A percentile compares a stretch with the other conserved stretches of the same genome.
Conservation (phyloP, 768 basidiomycete species). For the Sistotremastrum suecicum region DNA sequence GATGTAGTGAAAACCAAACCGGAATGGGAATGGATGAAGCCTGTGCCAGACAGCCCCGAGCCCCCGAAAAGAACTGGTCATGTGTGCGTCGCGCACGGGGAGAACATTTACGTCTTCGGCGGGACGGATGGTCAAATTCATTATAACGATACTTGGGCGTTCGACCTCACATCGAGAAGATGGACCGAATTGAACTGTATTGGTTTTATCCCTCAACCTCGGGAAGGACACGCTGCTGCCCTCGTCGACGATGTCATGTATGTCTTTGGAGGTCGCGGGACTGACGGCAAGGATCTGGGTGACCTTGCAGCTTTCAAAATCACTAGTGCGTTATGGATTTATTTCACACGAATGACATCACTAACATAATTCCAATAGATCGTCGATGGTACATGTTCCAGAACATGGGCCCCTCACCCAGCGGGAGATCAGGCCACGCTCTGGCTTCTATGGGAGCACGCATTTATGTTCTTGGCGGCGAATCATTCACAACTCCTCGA, state of each 20-base stretch:
- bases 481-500: conserved; percentile 62
- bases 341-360: neutral
- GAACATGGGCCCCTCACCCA: conserved; percentile 96
- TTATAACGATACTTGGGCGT: conserved; percentile 98
- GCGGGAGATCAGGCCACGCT: conserved; percentile 90
- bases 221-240: conserved; percentile 94
- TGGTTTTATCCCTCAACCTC: conserved; percentile 87
- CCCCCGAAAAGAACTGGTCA: conserved; percentile 85
- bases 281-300: conserved; percentile 89
- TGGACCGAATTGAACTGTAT: conserved; percentile 95
- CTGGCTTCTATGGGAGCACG: conserved; percentile 86
- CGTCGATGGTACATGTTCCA: conserved; percentile 99
- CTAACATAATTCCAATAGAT: conserved; percentile 32
- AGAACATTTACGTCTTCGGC: conserved; percentile 73
- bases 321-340: conserved; percentile 51
- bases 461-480: conserved; percentile 91
- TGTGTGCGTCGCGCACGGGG: conserved; percentile 67
- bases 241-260: conserved; percentile 97
- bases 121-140: conserved; percentile 98
- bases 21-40: conserved; percentile 73
- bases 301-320: conserved; percentile 97
- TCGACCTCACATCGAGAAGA: conserved; percentile 59
- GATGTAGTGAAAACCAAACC: conserved; percentile 64
- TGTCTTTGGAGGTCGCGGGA: conserved; percentile 91
- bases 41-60: conserved; percentile 36